These are phyloP conservation scores for Eleusine indica DNA, from an alignment of 176 grass and related monocot genomes.

Conservation along the genomic window DNA sequence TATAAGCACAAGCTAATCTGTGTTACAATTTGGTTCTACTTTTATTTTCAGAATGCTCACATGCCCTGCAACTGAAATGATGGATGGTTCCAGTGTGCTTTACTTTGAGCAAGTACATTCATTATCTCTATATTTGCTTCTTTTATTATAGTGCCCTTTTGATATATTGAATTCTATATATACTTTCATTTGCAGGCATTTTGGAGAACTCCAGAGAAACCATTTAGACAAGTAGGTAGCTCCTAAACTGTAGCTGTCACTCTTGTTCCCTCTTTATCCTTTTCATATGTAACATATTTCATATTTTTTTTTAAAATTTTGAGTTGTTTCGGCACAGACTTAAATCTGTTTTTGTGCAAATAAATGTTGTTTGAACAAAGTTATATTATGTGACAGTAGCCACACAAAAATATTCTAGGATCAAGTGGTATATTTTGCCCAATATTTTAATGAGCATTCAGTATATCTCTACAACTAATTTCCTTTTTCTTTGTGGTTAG, in stretches of 20 bases:
- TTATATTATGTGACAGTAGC: neutral
- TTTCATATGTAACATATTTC: slow-evolving; percentile 27
- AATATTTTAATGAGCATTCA: slow-evolving; percentile 21
- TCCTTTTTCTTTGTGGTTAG: slow-evolving; percentile 12
- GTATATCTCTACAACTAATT: slow-evolving; percentile 17
- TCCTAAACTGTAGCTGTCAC: slow-evolving; percentile 31
- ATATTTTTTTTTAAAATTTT: neutral
- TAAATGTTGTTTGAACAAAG: neutral
- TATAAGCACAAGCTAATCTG: neutral
- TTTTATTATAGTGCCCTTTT: slow-evolving; percentile 17
- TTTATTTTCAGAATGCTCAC: slow-evolving; percentile 68
- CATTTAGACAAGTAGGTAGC: slow-evolving; percentile 96
- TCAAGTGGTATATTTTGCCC: slow-evolving; percentile 6
- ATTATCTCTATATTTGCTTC: slow-evolving; percentile 20
- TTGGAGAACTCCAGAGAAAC: slow-evolving; percentile 97
- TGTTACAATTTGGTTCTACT: slow-evolving; percentile 17
- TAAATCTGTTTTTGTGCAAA: neutral
- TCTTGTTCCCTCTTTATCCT: neutral
- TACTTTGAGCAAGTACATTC: slow-evolving; percentile 87
- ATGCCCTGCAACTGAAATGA: slow-evolving; percentile 95
- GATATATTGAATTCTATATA: slow-evolving; percentile 5
- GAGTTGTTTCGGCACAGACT: slow-evolving; percentile 6
- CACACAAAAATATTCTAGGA: neutral
- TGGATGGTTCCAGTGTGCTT: slow-evolving; percentile 93
- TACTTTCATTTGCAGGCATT: slow-evolving; percentile 72